These are phyloP conservation scores for Neurospora sp. DNA, from an alignment of 2,329 filamentous ascomycete species.

Conservation along the genomic window DNA sequence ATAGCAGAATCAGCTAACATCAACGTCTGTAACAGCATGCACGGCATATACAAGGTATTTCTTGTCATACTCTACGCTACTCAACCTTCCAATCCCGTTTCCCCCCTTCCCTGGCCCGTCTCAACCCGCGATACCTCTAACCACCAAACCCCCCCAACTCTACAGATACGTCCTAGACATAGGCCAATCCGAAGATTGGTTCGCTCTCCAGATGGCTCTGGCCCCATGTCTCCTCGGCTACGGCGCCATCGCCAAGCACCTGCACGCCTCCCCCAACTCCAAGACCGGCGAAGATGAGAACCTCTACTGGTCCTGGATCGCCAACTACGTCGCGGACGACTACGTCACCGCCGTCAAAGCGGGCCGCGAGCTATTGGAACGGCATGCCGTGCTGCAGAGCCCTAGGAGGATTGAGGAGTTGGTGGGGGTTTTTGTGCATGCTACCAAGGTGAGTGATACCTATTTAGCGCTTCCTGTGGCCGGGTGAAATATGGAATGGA, in stretches of 20 bases:
- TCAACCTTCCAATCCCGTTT: background rate
- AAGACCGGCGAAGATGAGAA: conserved; percentile 47
- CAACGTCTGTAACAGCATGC: conserved; percentile 24
- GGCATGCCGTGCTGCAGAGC: conserved; percentile 62
- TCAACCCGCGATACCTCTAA: background rate
- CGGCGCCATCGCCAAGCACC: conserved; percentile 62
- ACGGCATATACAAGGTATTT: conserved; percentile 28
- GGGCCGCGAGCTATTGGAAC: conserved; percentile 66
- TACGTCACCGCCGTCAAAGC: conserved; percentile 62
- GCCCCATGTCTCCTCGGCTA: conserved; percentile 89
- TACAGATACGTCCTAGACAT: conserved; percentile 72
- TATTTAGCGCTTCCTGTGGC: background rate
- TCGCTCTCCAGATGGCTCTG: conserved; percentile 75
- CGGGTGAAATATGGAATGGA: background rate
- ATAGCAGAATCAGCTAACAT: background rate
- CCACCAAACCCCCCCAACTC: background rate
- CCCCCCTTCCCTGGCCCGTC: background rate
- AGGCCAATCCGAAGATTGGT: conserved; percentile 77
- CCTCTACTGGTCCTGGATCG: conserved; percentile 81
- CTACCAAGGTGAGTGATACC: conserved; percentile 56
- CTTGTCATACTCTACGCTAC: conserved; percentile 2
- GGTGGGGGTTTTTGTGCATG: conserved; percentile 73
- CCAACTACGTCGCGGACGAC: conserved; percentile 76
- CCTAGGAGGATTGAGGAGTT: conserved; percentile 70
- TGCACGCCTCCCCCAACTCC: conserved; percentile 54